phyloP scores from a whole-genome alignment of 169 alveolate species.

The Eimeria falciformis region DNA sequence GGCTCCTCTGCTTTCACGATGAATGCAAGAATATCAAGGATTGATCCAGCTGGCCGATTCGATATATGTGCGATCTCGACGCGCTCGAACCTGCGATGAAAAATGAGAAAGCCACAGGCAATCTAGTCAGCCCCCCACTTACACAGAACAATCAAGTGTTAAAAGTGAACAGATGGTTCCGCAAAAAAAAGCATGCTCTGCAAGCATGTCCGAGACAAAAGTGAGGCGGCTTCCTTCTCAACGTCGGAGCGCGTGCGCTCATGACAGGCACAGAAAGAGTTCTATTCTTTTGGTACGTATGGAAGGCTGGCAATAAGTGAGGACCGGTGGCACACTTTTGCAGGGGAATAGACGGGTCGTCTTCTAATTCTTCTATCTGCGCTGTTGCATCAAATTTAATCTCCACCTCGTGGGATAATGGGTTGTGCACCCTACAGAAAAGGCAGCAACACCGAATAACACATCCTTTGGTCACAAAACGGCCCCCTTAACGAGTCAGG shows the following conservation, averaged over 20 bases:
- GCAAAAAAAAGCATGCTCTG: background rate
- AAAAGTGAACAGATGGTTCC: background rate
- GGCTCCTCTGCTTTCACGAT: slow-evolving; percentile 33
- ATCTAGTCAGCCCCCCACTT: background rate
- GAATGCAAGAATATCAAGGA: slow-evolving; percentile 61
- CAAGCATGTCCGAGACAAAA: too few relatives aligned
- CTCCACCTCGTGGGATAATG: slow-evolving; percentile 58
- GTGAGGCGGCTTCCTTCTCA: too few relatives aligned
- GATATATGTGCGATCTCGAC: background rate
- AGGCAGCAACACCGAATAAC: background rate
- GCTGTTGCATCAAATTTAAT: slow-evolving; percentile 64
- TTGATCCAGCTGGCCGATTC: background rate
- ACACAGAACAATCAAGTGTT: background rate
- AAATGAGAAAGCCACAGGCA: background rate
- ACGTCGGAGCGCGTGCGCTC: too few relatives aligned
- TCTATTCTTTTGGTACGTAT: too few relatives aligned
- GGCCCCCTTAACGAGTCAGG: too few relatives aligned
- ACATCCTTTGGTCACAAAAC: too few relatives aligned
- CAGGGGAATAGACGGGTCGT: slow-evolving; percentile 55
- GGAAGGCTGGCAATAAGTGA: background rate
- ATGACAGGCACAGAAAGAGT: too few relatives aligned
- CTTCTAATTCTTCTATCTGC: slow-evolving; percentile 46
- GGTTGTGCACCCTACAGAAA: slow-evolving; percentile 31
- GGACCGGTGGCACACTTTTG: slow-evolving; percentile 32
- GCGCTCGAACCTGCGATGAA: slow-evolving; percentile 31